phyloP scores from a whole-genome alignment of 352 stramenopile genomes.

The Detonula confervacea region DNA sequence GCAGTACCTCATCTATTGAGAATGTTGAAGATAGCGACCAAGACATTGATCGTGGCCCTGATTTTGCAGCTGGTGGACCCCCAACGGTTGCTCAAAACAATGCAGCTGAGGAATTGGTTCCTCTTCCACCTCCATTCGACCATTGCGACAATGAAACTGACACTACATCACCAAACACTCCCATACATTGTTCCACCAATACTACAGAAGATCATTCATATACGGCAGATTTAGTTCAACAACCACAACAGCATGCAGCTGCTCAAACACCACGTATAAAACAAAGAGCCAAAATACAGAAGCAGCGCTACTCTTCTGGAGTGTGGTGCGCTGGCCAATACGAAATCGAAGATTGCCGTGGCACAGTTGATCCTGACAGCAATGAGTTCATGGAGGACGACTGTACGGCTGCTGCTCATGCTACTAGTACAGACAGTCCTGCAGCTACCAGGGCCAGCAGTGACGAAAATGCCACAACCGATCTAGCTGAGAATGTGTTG shows the following conservation, averaged over 20 bases:
- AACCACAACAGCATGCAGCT: no score
- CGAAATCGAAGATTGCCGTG: conserved; percentile 38
- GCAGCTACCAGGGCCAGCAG: no score
- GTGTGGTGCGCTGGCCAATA: conserved; percentile 40
- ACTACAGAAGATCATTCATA: no score
- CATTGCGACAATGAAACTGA: no score
- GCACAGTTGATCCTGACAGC: conserved; percentile 6
- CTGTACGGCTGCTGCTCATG: neutral
- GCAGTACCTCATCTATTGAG: no score
- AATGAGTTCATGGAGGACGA: conserved; percentile 17
- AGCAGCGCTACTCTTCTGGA: conserved; percentile 28
- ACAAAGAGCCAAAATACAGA: neutral
- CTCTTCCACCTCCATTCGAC: neutral
- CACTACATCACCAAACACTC: no score
- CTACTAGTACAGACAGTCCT: neutral
- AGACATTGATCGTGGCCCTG: conserved; percentile 20
- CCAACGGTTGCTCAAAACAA: no score
- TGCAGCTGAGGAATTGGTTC: no score
- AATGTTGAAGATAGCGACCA: no score
- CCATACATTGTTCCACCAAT: no score
- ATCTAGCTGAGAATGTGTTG: neutral
- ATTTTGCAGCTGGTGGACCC: conserved; percentile 30
- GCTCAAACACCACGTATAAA: neutral
- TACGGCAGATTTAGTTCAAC: no score
- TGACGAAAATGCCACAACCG: neutral